These are phyloP conservation scores for Penicilliopsis zonata DNA, from an alignment of 495 filamentous ascomycete species.

Conservation along the genomic window DNA sequence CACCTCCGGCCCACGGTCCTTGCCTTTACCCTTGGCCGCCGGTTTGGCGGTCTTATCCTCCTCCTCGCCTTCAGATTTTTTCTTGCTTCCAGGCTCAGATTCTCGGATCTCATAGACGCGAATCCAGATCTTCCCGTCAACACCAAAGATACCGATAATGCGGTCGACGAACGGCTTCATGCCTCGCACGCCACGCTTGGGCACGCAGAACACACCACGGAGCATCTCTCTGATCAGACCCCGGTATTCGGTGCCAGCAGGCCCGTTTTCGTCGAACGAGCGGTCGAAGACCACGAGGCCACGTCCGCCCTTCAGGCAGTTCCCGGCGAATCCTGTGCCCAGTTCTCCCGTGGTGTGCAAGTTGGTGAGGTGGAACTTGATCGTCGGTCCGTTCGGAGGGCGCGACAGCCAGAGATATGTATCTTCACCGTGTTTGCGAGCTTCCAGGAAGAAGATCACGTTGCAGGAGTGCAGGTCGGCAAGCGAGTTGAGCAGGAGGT, in stretches of 20 bases:
- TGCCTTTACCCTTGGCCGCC: constrained; percentile 21
- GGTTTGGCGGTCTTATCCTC: constrained; percentile 22
- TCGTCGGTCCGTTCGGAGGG: constrained; percentile 87
- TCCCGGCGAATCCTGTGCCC: constrained; percentile 74
- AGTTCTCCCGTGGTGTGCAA: constrained; percentile 94
- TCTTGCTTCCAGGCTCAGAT: constrained; percentile 44
- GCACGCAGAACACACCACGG: constrained; percentile 86
- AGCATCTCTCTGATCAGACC: constrained; percentile 57
- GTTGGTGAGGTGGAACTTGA: constrained; percentile 54
- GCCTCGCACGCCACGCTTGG: constrained; percentile 65
- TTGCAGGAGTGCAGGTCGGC: constrained; percentile 99
- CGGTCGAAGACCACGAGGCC: constrained; percentile 89
- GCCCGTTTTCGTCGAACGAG: constrained; percentile 59
- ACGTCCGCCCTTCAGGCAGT: constrained; percentile 90
- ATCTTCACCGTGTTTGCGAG: constrained; percentile 79
- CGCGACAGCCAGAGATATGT: constrained; percentile 90
- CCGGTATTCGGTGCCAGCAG: constrained; percentile 31
- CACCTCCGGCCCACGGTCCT: constrained; percentile 49
- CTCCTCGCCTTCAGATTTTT: constrained; percentile 16
- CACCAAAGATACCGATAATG: constrained; percentile 82
- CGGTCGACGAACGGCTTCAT: constrained; percentile 95
- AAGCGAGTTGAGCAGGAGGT: constrained; percentile 87
- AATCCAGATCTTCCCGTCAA: constrained; percentile 95
- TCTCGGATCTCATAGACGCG: constrained; percentile 89
- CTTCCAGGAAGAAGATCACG: constrained; percentile 94